Conservation (phyloP, 2,329 filamentous ascomycete genomes). For the Cladophialophora immunda region DNA sequence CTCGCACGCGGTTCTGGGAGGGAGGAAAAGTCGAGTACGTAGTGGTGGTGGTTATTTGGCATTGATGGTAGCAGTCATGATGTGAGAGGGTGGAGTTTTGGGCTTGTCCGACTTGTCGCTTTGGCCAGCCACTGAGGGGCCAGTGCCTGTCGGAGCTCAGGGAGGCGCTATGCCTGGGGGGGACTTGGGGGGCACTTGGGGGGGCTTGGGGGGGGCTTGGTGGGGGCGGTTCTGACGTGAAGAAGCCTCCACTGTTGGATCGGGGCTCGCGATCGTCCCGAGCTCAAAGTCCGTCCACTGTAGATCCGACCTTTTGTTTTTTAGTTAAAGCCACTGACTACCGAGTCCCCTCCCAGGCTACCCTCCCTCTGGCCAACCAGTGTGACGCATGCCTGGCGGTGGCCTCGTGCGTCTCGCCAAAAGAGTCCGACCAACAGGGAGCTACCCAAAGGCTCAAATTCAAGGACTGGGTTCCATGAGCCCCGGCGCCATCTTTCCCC, state of each 20-base stretch:
- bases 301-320: slow-evolving; percentile 20
- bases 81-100: slow-evolving; percentile 22
- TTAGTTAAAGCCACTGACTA: background rate
- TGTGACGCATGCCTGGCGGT: background rate
- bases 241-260: slow-evolving; percentile 16
- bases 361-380: slow-evolving; percentile 9
- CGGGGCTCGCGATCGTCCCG: slow-evolving; percentile 25
- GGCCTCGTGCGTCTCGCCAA: slow-evolving; percentile 11
- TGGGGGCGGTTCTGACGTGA: slow-evolving; percentile 21
- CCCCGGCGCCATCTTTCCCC: background rate
- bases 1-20: background rate
- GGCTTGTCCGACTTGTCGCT: background rate
- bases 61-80: background rate
- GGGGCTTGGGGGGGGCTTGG: background rate
- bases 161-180: background rate
- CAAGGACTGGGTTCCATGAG: background rate
- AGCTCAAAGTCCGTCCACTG: slow-evolving; percentile 26
- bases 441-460: background rate
- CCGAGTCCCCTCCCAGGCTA: background rate
- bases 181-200: background rate
- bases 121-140: slow-evolving; percentile 20
- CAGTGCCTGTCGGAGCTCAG: slow-evolving; percentile 25
- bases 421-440: slow-evolving; percentile 25
- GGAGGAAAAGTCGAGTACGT: background rate
- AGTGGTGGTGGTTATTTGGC: background rate